A percentile compares a stretch with the other conserved stretches of the same genome.
These are phyloP conservation scores for Backusella australiensis DNA, from an alignment of 192 early-diverging fungal genomes.

Conservation along the genomic window DNA sequence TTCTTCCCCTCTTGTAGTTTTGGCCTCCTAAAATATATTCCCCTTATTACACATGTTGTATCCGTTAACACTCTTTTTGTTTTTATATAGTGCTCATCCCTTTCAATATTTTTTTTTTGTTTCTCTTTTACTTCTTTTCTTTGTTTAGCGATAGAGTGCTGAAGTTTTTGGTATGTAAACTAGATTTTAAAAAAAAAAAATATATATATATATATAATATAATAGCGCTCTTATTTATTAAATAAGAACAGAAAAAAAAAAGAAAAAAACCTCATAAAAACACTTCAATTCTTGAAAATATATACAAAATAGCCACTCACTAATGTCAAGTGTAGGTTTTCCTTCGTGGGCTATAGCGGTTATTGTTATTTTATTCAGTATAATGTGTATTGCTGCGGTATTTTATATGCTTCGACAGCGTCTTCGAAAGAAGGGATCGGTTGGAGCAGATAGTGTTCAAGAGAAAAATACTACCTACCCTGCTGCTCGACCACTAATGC, in stretches of 20 bases:
- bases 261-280: neutral
- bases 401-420: conserved; percentile 11
- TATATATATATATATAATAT: neutral
- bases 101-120: neutral
- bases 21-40: neutral
- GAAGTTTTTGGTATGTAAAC: neutral
- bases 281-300: neutral
- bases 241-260: neutral
- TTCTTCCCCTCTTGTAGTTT: neutral
- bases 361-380: neutral
- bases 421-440: neutral
- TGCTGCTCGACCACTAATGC: conserved; percentile 5
- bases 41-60: conserved; percentile 1
- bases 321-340: neutral
- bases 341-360: neutral
- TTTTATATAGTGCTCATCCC: conserved; percentile 1
- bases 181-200: neutral
- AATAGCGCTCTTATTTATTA: neutral
- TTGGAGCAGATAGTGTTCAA: neutral
- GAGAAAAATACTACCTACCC: neutral
- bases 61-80: neutral
- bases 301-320: neutral
- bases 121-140: neutral
- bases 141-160: neutral
- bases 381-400: neutral